These are phyloP conservation scores for Periconia sp. DNA, from an alignment of 2,329 filamentous ascomycete genomes.

Conservation along the genomic window DNA sequence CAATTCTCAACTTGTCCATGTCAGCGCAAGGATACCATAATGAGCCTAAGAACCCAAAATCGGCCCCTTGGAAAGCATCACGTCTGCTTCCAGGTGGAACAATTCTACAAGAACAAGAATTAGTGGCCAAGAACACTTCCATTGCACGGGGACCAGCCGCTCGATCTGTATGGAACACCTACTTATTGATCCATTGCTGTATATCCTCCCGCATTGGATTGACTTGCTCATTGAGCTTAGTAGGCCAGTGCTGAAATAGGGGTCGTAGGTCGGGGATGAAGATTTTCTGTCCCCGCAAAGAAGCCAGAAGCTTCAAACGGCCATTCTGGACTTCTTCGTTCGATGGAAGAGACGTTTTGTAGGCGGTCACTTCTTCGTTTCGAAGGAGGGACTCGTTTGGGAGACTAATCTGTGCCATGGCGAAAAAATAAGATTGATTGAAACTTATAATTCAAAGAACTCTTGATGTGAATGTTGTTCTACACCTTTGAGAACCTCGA, in stretches of 20 bases:
- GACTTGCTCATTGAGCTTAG: constrained; percentile 2
- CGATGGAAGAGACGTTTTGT: too few species aligned
- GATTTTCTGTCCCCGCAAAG: constrained; percentile 8
- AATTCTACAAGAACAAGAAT: background rate
- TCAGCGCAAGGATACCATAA: constrained; percentile 12
- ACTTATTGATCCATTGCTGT: constrained; percentile 6
- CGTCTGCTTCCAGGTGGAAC: constrained; percentile 1
- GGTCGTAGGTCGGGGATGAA: constrained; percentile 6
- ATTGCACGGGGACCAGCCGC: background rate
- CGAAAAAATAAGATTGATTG: too few species aligned
- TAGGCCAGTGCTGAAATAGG: constrained; percentile 6
- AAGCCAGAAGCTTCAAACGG: constrained; percentile 5
- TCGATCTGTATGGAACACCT: background rate
- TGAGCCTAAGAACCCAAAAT: constrained; percentile 13
- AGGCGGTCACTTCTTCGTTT: too few species aligned
- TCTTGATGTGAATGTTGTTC: too few species aligned
- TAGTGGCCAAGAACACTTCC: background rate
- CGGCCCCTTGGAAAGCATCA: constrained; percentile 3
- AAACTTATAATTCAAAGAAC: too few species aligned
- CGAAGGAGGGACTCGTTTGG: too few species aligned
- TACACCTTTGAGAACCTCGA: too few species aligned
- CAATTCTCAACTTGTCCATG: constrained; percentile 5
- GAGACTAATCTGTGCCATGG: too few species aligned
- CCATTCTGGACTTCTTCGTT: too few species aligned
- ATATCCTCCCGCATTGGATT: constrained; percentile 3